Evolutionary conservation across 2,329 filamentous ascomycete species (phyloP).

Genomic region (Hortaea werneckii): DNA sequence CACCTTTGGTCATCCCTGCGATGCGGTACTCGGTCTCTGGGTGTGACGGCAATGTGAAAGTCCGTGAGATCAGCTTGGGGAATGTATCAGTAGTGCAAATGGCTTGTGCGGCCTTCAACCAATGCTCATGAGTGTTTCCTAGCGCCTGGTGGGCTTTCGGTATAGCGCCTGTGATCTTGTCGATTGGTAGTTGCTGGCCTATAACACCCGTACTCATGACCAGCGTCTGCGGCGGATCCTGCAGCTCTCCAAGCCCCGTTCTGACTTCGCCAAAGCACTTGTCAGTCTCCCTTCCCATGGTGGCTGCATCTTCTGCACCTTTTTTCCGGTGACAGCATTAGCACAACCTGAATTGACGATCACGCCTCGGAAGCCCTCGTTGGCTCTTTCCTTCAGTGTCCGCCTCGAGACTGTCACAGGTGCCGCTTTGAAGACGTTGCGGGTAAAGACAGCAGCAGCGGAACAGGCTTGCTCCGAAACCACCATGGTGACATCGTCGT

Average conservation of each 20-base stretch:
- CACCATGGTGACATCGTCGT: conserved; percentile 82
- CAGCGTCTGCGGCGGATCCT: conserved; percentile 53
- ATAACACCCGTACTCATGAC: conserved; percentile 99
- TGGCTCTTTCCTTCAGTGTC: conserved; percentile 48
- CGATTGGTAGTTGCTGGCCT: conserved; percentile 82
- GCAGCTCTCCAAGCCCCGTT: conserved; percentile 23
- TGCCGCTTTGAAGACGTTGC: conserved; percentile 95
- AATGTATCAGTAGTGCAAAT: conserved; percentile 99
- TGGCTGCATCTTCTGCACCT: conserved; percentile 75
- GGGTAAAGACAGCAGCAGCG: conserved; percentile 88
- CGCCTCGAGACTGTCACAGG: conserved; percentile 78
- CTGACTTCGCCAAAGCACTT: conserved; percentile 42
- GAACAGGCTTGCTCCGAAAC: conserved; percentile 77
- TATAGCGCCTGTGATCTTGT: conserved; percentile 77
- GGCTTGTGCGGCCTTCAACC: conserved; percentile 75
- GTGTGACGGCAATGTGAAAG: conserved; percentile 75
- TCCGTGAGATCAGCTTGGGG: conserved; percentile 80
- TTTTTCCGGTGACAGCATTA: conserved; percentile 88
- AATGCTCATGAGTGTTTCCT: conserved; percentile 68
- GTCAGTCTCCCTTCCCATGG: conserved; percentile 75
- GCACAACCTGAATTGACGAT: conserved; percentile 94
- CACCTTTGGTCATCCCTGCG: conserved; percentile 93
- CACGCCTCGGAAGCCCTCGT: conserved; percentile 65
- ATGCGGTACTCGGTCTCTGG: conserved; percentile 68
- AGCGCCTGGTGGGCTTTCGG: conserved; percentile 64